Percentiles rank a stretch among this genome's conserved stretches.
phyloP scores from a whole-genome alignment of 2,329 filamentous ascomycete genomes.

The Periconia sp. region DNA sequence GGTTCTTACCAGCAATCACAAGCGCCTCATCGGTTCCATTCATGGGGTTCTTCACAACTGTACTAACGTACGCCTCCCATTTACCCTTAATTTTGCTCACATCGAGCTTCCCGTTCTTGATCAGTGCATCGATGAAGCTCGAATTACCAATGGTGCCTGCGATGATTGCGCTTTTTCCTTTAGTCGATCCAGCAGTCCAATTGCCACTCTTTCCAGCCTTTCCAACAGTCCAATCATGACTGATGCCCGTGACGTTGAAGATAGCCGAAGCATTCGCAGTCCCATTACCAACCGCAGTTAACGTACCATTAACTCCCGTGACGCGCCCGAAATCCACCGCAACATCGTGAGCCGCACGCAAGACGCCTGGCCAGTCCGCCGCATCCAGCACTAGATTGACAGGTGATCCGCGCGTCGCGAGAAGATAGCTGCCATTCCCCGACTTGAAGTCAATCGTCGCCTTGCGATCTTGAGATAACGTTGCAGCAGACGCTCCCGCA shows the following conservation, averaged over 20 bases:
- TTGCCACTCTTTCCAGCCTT: conserved; percentile 12
- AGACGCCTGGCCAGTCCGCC: conserved; percentile 70
- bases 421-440: conserved; percentile 43
- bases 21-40: conserved; percentile 64
- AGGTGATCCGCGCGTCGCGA: conserved; percentile 36
- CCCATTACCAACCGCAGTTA: conserved; percentile 58
- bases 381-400: conserved; percentile 43
- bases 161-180: conserved; percentile 62
- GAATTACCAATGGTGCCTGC: conserved; percentile 72
- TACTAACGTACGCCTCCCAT: conserved; percentile 73
- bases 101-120: conserved; percentile 63
- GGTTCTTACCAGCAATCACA: conserved; percentile 63
- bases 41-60: conserved; percentile 64
- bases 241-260: conserved; percentile 50
- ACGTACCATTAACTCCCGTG: conserved; percentile 67
- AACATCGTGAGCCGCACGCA: conserved; percentile 71
- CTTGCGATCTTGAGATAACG: conserved; percentile 55
- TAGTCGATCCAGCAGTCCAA: conserved; percentile 1
- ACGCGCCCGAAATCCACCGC: conserved; percentile 74
- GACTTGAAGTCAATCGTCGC: conserved; percentile 55
- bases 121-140: conserved; percentile 64
- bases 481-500: conserved; percentile 21
- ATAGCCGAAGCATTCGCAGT: conserved; percentile 53
- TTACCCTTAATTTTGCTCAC: conserved; percentile 63
- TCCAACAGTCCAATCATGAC: conserved; percentile 40